phyloP scores from a whole-genome alignment of 257 asterid genomes.

The Solanum pennellii region DNA sequence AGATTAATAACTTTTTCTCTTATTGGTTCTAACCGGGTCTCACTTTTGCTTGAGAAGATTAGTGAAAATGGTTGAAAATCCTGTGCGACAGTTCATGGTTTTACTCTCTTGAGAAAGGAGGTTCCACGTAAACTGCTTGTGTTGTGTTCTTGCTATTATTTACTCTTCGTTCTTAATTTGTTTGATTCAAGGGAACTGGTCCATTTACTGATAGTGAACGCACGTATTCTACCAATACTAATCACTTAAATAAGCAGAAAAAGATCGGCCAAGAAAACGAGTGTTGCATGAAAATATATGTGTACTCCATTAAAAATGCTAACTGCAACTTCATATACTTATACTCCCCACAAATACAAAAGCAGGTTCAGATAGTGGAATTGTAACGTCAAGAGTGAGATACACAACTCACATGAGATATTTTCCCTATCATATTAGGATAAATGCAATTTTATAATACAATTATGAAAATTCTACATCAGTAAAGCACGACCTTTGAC shows the following conservation, averaged over 20 bases:
- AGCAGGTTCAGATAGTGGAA: background rate
- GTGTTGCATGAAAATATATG: too few species aligned
- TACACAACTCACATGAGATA: background rate
- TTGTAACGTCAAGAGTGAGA: background rate
- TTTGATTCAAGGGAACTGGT: too few species aligned
- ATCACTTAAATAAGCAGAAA: background rate
- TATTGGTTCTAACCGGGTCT: accelerated
- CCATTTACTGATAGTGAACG: too few species aligned
- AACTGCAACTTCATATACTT: background rate
- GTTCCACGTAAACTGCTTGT: too few species aligned
- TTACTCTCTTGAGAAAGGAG: too few species aligned
- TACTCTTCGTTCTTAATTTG: too few species aligned
- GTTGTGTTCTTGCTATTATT: too few species aligned
- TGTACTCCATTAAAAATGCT: background rate
- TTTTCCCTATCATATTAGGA: background rate
- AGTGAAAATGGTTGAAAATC: too few species aligned
- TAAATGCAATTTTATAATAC: background rate
- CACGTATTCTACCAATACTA: too few species aligned
- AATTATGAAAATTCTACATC: background rate
- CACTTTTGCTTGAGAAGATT: too few species aligned
- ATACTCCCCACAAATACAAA: background rate
- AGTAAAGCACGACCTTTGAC: background rate
- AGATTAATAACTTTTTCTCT: too few species aligned
- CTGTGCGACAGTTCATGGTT: too few species aligned
- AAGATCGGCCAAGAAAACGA: background rate